Evolutionary conservation across 352 stramenopile species (phyloP), one percentile per base, ranked within the genome.

Genomic region (Globisporangium rhizosaccharum): DNA sequence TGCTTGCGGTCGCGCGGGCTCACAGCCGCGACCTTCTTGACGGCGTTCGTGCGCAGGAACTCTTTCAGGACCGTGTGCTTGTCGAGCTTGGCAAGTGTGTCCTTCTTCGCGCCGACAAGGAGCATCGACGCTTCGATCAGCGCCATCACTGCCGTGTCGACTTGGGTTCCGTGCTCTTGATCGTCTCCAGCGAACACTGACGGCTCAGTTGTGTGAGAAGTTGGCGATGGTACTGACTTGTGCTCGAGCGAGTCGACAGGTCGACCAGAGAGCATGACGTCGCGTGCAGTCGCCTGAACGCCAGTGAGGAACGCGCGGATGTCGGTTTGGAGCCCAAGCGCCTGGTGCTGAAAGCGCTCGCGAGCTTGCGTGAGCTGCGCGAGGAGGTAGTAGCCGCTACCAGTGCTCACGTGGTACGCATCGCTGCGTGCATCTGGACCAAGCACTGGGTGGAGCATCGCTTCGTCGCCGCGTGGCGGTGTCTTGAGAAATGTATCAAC

Each of bases 251-350:
- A n/a, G 4, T 20, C 49, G 5, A 28, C 28, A 12, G 30, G 5
- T 42, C 47, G 52, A 6, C 37, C n/a, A 11, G 47, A 44, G 15
- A 45, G 3, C 18, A 57, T 28, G 26, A 51, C 1, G 2, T 56
- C 54, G 25, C 61, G 67, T 4, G 69, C 62, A 33, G 67, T 73
- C 33, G 57, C 23, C 20, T 80, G 67, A 28, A 79, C 67, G 25
- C 73, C 71, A 10, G 72, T 82, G n/a, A 86, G 59, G 48, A 73
- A 77, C 7, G 56, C 51, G 3, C 82, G 75, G 33, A 88, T 76
- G 18, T 78, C 68, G 0, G 67, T 67, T 15, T 86, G 71, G 14
- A 90, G 68, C 12, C 58, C 20, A 4, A 72, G 59, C 26, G 76
- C 56, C 2, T 63, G 17, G 1, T 65, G 51, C 8, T 70, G 63